Percentiles rank a stretch among this genome's conserved stretches.
Evolutionary conservation across 2,329 filamentous ascomycete genomes (phyloP).

Genomic region (Cercospora beticola): DNA sequence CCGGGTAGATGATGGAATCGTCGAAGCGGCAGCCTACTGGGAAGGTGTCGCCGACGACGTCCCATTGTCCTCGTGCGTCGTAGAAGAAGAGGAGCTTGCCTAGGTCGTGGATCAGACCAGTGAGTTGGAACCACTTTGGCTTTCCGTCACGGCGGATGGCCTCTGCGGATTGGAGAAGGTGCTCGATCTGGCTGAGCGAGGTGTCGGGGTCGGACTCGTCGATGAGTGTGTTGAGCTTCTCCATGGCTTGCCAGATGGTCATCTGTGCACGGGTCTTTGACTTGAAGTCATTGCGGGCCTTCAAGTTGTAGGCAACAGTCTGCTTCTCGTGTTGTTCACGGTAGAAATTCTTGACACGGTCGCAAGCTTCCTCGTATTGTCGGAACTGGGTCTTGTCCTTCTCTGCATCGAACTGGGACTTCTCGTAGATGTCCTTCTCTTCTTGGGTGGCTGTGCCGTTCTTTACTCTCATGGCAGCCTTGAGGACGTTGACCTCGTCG

Average conservation of each 20-base stretch:
- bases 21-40: slow-evolving; percentile 75
- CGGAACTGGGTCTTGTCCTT: slow-evolving; percentile 81
- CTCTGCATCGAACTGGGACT: slow-evolving; percentile 67
- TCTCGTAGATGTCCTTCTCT: slow-evolving; percentile 53
- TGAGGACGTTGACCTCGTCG: slow-evolving; percentile 61
- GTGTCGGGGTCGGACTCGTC: slow-evolving; percentile 92
- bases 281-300: slow-evolving; percentile 70
- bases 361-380: slow-evolving; percentile 79
- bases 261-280: slow-evolving; percentile 69
- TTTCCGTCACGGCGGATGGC: slow-evolving; percentile 83
- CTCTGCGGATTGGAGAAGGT: slow-evolving; percentile 84
- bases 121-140: slow-evolving; percentile 78
- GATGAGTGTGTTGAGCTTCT: slow-evolving; percentile 86
- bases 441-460: slow-evolving; percentile 46
- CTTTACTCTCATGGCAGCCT: slow-evolving; percentile 54
- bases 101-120: slow-evolving; percentile 74
- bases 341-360: slow-evolving; percentile 86
- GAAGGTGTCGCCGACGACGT: slow-evolving; percentile 86
- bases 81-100: slow-evolving; percentile 80
- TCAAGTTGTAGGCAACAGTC: slow-evolving; percentile 80
- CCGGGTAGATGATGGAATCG: slow-evolving; percentile 74
- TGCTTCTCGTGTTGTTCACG: slow-evolving; percentile 68
- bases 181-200: slow-evolving; percentile 81
- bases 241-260: slow-evolving; percentile 88
- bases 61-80: slow-evolving; percentile 85